Base-by-base conservation (phyloP, 108 stramenopile genomes). In the Cyclotella baltica region DNA sequence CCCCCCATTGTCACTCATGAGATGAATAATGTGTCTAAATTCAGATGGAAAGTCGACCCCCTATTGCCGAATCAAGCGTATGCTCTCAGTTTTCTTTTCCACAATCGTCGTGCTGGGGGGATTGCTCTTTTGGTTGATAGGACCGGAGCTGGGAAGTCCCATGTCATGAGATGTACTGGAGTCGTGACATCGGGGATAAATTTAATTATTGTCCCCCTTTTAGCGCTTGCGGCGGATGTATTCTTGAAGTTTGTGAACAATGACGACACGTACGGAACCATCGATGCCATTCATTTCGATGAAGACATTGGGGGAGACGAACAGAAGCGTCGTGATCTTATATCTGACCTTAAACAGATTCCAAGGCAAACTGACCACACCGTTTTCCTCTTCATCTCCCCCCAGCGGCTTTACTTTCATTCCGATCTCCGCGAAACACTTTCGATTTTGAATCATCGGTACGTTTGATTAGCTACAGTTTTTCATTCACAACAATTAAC, bases 301-400 rank as follows among this genome's bases (percentile, higher is more conserved):
- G 51, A 52, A n/a, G 51, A 52, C 51, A 52, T 52, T 52, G 51
- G 51, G 18, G 51, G n/a, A 4, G 51, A 52, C n/a, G 19, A 4
- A 52, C n/a, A 4, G n/a, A 4, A 4, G n/a, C 10, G 51, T 19
- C 19, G 18, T 19, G 18, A 52, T 10, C 19, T 52, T n/a, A 52
- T 52, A 10, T n/a, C 18, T n/a, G 18, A 52, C 4, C 10, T 52
- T 4, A 52, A 52, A 4, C 4, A 10, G 4, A 19, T 52, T n/a
- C 4, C 10, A 10, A 13, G 4, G 4, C 19, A 19, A 4, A 52
- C 51, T 4, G 4, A n/a, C 18, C 51, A n/a, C n/a, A 52, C 51
- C n/a, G 18, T 52, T n/a, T 52, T 52, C 51, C 10, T 52, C 11
- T 52, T 52, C 51, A 52, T 52, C 11, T 52, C 51, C 10, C 51